These are phyloP conservation scores for Jatropha podagrica DNA, from an alignment of 441 rosid genomes.

Conservation along the genomic window DNA sequence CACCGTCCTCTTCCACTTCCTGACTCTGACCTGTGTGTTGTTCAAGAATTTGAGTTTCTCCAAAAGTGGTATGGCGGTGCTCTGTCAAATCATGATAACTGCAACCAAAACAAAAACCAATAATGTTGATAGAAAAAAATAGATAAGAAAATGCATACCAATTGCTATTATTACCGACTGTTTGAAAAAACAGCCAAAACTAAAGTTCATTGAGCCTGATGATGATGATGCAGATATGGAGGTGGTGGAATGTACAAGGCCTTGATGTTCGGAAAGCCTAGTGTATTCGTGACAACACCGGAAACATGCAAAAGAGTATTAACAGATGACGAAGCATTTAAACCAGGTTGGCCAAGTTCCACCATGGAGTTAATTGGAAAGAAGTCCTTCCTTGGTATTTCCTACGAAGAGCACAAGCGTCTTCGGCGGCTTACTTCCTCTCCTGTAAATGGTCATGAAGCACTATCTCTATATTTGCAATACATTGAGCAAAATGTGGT, in stretches of 20 bases:
- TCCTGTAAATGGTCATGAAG: conserved; percentile 81
- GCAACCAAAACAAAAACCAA: too few relatives aligned
- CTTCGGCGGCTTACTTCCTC: conserved; percentile 74
- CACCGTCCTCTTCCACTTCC: too few relatives aligned
- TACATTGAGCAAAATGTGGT: conserved; percentile 64
- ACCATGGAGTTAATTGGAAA: conserved; percentile 64
- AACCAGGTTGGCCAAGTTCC: conserved; percentile 83
- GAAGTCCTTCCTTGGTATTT: conserved; percentile 73
- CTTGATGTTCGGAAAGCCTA: conserved; percentile 83
- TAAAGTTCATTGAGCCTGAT: too few relatives aligned
- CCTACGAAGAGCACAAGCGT: conserved; percentile 77
- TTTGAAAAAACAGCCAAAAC: too few relatives aligned
- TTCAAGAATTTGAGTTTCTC: too few relatives aligned
- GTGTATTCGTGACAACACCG: conserved; percentile 68
- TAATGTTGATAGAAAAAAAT: too few relatives aligned
- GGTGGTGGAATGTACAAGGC: conserved; percentile 62
- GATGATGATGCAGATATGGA: conserved; percentile 68
- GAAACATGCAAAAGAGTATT: conserved; percentile 64
- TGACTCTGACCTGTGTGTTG: too few relatives aligned
- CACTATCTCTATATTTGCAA: conserved; percentile 55
- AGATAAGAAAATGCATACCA: too few relatives aligned
- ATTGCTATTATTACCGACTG: too few relatives aligned
- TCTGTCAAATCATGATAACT: too few relatives aligned
- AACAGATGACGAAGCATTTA: conserved; percentile 66
- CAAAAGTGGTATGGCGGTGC: too few relatives aligned